A percentile compares a stretch with the other conserved stretches of the same genome.
phyloP scores from a whole-genome alignment of 2,329 filamentous ascomycete genomes.

The Dryadomyces sulphureus region DNA sequence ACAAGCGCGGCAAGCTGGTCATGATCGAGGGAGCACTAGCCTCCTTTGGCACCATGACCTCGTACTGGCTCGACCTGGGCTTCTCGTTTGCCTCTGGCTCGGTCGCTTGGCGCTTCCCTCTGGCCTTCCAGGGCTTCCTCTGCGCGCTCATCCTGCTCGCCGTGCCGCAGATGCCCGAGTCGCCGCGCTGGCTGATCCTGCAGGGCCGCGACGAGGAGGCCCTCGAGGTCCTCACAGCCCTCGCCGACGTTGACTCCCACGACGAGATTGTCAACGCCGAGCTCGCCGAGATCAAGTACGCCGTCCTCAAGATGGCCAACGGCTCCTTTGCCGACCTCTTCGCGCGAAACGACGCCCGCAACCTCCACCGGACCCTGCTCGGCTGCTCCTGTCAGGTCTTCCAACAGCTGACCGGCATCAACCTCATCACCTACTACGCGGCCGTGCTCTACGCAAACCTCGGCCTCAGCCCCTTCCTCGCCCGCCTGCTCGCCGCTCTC shows the following conservation, averaged over 20 bases:
- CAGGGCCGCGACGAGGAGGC: slow-evolving; percentile 29
- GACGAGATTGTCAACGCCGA: slow-evolving; percentile 41
- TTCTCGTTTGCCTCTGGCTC: slow-evolving; percentile 35
- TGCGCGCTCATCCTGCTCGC: slow-evolving; percentile 40
- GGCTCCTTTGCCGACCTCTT: slow-evolving; percentile 2
- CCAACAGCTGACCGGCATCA: slow-evolving; percentile 12
- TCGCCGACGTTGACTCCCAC: slow-evolving; percentile 25
- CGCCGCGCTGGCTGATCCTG: slow-evolving; percentile 29
- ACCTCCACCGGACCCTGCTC: not conserved
- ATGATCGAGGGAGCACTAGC: slow-evolving; percentile 46
- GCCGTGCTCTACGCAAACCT: slow-evolving; percentile 24
- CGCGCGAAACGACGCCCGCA: not conserved
- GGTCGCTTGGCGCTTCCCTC: slow-evolving; percentile 44
- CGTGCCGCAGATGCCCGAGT: slow-evolving; percentile 38
- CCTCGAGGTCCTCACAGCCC: slow-evolving; percentile 24
- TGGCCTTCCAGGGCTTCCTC: slow-evolving; percentile 43
- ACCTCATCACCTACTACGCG: slow-evolving; percentile 27
- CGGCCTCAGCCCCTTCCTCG: slow-evolving; percentile 17
- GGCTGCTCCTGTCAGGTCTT: not conserved
- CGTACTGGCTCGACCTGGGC: slow-evolving; percentile 47
- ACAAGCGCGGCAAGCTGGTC: slow-evolving; percentile 44
- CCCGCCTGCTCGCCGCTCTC: slow-evolving; percentile 35
- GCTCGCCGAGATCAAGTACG: slow-evolving; percentile 33
- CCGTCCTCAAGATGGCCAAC: slow-evolving; percentile 29
- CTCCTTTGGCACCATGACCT: slow-evolving; percentile 39